These are phyloP conservation scores for Trichoderma arundinaceum DNA, from an alignment of 2,329 filamentous ascomycete genomes.

Conservation along the genomic window DNA sequence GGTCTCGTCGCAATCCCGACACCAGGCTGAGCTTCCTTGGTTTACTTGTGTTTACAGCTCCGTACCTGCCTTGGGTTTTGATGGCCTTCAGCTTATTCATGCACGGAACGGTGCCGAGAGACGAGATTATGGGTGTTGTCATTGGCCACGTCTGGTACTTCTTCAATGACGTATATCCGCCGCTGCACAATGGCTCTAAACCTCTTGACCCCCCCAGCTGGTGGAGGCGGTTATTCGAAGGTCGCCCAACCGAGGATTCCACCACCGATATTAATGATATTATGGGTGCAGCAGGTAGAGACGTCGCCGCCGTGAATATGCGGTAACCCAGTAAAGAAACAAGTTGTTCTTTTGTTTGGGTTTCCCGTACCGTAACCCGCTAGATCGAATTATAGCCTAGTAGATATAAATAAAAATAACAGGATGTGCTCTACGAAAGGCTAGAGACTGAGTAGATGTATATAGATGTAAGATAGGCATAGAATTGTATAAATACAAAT, in stretches of 20 bases:
- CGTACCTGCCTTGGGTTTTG: constrained; percentile 94
- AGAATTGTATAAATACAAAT: not conserved
- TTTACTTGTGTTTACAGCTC: constrained; percentile 87
- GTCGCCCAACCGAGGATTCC: constrained; percentile 55
- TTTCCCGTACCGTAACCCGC: not conserved
- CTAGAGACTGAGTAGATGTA: not conserved
- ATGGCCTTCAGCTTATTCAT: constrained; percentile 92
- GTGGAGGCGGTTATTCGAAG: constrained; percentile 86
- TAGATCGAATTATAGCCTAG: not conserved
- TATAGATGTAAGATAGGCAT: not conserved
- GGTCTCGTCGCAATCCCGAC: constrained; percentile 93
- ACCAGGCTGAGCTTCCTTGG: constrained; percentile 89
- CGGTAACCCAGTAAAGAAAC: not conserved
- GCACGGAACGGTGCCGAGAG: constrained; percentile 87
- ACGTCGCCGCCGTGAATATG: constrained; percentile 28
- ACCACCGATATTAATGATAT: constrained; percentile 65
- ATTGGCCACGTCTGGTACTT: constrained; percentile 99
- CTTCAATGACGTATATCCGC: constrained; percentile 95
- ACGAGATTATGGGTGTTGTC: constrained; percentile 93
- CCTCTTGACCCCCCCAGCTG: constrained; percentile 88
- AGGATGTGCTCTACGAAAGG: not conserved
- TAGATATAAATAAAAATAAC: not conserved
- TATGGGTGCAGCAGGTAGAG: constrained; percentile 59
- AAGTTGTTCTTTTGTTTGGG: not conserved
- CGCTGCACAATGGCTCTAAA: constrained; percentile 80